These are phyloP conservation scores for Hypoxylon fragiforme DNA, from an alignment of 495 filamentous ascomycete genomes.

Conservation along the genomic window DNA sequence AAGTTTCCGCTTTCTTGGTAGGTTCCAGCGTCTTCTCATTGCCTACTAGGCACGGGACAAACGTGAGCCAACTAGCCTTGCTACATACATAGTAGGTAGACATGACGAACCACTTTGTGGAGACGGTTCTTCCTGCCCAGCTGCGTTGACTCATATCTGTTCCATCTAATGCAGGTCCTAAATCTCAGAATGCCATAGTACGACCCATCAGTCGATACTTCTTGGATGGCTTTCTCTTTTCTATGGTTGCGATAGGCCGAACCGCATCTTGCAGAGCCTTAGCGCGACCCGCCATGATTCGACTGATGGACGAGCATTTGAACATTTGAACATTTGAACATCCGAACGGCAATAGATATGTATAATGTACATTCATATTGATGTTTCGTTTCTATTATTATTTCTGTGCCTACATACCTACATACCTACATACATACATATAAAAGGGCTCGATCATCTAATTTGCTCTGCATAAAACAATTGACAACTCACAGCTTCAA, in stretches of 20 bases:
- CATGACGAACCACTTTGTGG: slow-evolving; percentile 8
- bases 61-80: background rate
- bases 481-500: slow-evolving; percentile 22
- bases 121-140: slow-evolving; percentile 17
- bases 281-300: slow-evolving; percentile 15
- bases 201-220: slow-evolving; percentile 5
- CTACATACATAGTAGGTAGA: background rate
- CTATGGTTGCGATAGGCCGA: slow-evolving; percentile 16
- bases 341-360: slow-evolving; percentile 1
- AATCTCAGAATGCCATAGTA: slow-evolving; percentile 13
- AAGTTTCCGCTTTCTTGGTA: background rate
- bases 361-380: background rate
- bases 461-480: slow-evolving; percentile 31
- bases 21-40: background rate
- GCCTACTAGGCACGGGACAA: background rate
- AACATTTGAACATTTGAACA: background rate
- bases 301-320: background rate
- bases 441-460: slow-evolving; percentile 15
- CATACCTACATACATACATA: too few relatives aligned
- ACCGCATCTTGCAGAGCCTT: slow-evolving; percentile 4
- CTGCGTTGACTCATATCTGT: slow-evolving; percentile 30
- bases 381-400: slow-evolving; percentile 11
- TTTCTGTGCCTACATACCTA: too few relatives aligned
- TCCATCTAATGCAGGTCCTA: slow-evolving; percentile 32
- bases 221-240: slow-evolving; percentile 1